These are phyloP conservation scores for Phytomonas serpens DNA, from an alignment of 208 protist species.

Conservation along the genomic window DNA sequence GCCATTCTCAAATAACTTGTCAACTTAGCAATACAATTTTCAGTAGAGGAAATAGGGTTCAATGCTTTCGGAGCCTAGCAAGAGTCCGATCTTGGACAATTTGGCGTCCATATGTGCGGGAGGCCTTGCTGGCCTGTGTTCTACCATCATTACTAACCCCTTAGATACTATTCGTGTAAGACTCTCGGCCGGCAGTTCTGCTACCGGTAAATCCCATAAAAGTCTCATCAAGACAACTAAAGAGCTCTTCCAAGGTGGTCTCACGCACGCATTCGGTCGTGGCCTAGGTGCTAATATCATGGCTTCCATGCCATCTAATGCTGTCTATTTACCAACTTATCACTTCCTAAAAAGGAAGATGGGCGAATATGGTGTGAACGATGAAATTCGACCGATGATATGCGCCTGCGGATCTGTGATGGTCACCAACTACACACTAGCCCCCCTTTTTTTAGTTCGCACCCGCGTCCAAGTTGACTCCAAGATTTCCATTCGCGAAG, in stretches of 20 bases:
- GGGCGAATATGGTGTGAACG: constrained; percentile 29
- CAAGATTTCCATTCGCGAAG: constrained; percentile 60
- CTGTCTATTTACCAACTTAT: constrained; percentile 82
- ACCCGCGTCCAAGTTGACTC: constrained; percentile 84
- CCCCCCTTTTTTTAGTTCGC: constrained; percentile 82
- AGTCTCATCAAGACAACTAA: constrained; percentile 50
- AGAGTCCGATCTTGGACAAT: constrained; percentile 32
- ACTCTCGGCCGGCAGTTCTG: constrained; percentile 49
- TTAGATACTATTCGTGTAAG: constrained; percentile 86
- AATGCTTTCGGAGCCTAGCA: constrained; percentile 14
- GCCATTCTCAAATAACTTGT: neutral
- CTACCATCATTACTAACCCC: constrained; percentile 84
- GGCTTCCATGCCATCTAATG: constrained; percentile 86
- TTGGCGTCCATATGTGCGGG: constrained; percentile 64
- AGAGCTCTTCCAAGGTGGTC: constrained; percentile 62
- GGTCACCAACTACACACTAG: constrained; percentile 61
- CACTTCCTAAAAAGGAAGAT: constrained; percentile 57
- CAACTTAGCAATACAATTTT: neutral
- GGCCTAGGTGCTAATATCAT: constrained; percentile 82
- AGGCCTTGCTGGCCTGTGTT: constrained; percentile 80
- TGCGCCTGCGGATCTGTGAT: constrained; percentile 71
- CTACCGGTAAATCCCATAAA: constrained; percentile 77
- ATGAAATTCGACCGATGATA: constrained; percentile 38
- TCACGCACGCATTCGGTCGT: constrained; percentile 64
- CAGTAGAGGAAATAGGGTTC: neutral